Evolutionary conservation across 352 stramenopile species (phyloP), one percentile per base, ranked within the genome.

Genomic region (Phytophthora meadii): DNA sequence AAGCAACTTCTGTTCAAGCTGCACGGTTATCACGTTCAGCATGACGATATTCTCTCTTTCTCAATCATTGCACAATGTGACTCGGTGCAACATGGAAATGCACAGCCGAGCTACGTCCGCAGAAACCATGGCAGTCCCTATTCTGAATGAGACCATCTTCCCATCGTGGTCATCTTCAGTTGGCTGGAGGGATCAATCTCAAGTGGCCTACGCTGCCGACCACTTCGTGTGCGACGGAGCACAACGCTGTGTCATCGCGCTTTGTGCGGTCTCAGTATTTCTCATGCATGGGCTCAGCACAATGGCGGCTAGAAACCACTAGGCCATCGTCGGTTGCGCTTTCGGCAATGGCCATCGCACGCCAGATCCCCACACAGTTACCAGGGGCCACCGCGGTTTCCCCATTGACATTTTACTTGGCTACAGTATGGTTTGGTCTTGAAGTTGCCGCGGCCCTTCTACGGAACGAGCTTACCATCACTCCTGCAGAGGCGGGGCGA

Each of bases 391-490:
- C 22, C 27, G 32, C n/a, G 40, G 15, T 24, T 48, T 65, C 57
- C 39, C 61, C 37, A 54, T 59, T 59, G 24, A 10, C 47, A 12
- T 25, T 22, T 60, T 40, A 69, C 51, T 65, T 71, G 64, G 36
- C 39, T 74, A 40, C 34, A 73, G 62, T 76, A 76, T 76, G 40
- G 17, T 4, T 7, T 6, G 19, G 34, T 48, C 44, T 77, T 77
- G 64, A 77, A 77, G 64, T 77, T 72, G 64, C 58, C 42, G 42
- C 49, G 39, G 39, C 55, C 45, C 55, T 58, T 72, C 47, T 60
- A 63, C 60, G 36, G 49, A 74, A 62, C 36, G 34, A 53, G 37
- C 11, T 25, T 51, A 66, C 61, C 61, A 60, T 74, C 56, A 67
- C 47, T 65, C 54, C 39, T 15, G 9, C 7, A 22, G 2, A 4